phyloP scores from a whole-genome alignment of 495 filamentous ascomycete genomes.

The Margaritispora aquatica region DNA sequence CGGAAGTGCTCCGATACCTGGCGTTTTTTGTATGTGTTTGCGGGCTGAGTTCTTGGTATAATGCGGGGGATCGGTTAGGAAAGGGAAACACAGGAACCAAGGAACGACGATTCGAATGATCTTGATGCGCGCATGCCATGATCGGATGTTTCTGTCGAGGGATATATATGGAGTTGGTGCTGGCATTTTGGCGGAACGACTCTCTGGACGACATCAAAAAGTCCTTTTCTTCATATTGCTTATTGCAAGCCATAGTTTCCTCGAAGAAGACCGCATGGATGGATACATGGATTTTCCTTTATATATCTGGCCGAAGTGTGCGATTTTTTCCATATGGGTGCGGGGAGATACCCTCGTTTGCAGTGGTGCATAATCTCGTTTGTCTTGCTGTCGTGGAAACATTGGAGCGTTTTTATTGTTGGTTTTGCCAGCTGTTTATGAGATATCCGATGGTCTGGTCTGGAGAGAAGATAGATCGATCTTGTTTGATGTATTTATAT shows the following conservation, averaged over 20 bases:
- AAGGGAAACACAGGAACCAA: no score
- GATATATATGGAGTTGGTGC: constrained; percentile 6
- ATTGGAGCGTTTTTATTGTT: not conserved
- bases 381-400: constrained; percentile 23
- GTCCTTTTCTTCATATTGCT: constrained; percentile 1
- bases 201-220: constrained; percentile 2
- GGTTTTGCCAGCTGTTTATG: constrained; percentile 8
- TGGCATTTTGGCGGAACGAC: not conserved
- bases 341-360: constrained; percentile 13
- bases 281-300: not conserved
- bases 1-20: constrained; percentile 13
- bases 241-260: not conserved
- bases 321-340: not conserved
- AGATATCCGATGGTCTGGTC: constrained; percentile 34
- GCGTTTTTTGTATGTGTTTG: constrained; percentile 7
- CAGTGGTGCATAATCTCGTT: constrained; percentile 17
- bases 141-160: not conserved
- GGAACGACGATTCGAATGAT: not conserved
- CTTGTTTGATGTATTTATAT: constrained; percentile 9
- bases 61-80: not conserved
- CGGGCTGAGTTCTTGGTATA: no score
- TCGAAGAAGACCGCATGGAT: not conserved
- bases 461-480: constrained; percentile 23
- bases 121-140: not conserved
- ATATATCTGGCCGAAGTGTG: not conserved